Percentiles rank a stretch among this genome's conserved stretches.
phyloP scores from a whole-genome alignment of 129 eudicot species.

The Erigeron canadensis region DNA sequence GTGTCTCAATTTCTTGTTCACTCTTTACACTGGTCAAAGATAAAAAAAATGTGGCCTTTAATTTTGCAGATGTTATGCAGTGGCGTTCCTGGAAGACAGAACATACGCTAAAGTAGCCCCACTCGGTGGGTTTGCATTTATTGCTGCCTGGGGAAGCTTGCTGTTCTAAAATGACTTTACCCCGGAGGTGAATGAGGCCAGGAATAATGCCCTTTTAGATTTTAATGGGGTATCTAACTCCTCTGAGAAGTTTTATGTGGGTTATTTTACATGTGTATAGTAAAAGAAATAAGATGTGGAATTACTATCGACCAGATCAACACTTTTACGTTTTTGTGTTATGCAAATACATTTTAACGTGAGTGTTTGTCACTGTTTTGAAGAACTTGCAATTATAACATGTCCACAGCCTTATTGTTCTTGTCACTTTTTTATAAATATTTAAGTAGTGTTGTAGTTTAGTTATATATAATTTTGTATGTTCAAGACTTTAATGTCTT shows the following conservation, averaged over 20 bases:
- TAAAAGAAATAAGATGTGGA: too few species aligned
- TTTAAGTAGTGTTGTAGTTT: too few species aligned
- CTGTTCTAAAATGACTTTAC: slow-evolving; percentile 46
- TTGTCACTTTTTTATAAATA: too few species aligned
- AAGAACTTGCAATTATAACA: too few species aligned
- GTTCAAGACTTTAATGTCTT: too few species aligned
- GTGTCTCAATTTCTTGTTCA: neutral
- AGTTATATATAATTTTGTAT: too few species aligned
- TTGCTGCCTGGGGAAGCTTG: slow-evolving; percentile 96
- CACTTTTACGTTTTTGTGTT: too few species aligned
- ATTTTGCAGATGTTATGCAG: slow-evolving; percentile 77
- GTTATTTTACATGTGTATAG: slow-evolving; percentile 24
- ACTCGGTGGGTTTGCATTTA: slow-evolving; percentile 91
- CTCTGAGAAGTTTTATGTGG: slow-evolving; percentile 2
- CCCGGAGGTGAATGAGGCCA: slow-evolving; percentile 16
- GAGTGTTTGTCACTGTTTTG: too few species aligned
- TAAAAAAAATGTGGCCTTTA: slow-evolving; percentile 16
- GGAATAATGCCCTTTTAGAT: slow-evolving; percentile 17
- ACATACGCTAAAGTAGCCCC: slow-evolving; percentile 78
- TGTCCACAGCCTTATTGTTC: too few species aligned
- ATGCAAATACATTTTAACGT: too few species aligned
- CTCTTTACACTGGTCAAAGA: slow-evolving; percentile 20
- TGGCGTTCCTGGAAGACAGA: slow-evolving; percentile 87
- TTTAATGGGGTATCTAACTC: slow-evolving; percentile 3
- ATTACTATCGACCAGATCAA: too few species aligned